Conservation (phyloP, 169 alveolate species). For the Plasmodium blacklocki region DNA sequence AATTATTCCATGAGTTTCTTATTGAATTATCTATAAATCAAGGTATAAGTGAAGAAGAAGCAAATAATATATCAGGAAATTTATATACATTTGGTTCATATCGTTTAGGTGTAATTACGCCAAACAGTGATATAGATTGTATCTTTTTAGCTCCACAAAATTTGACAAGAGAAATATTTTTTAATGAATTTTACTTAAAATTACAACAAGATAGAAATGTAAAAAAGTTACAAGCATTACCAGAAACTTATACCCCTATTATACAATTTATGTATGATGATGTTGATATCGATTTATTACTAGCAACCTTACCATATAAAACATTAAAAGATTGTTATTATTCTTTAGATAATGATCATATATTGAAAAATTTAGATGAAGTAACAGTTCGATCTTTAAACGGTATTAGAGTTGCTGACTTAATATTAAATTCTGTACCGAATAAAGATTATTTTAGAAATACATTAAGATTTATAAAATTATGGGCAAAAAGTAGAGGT, state of each 20-base stretch:
- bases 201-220: slow-evolving; percentile 93
- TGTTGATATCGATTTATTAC: slow-evolving; percentile 97
- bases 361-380: slow-evolving; percentile 89
- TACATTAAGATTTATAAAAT: slow-evolving; percentile 95
- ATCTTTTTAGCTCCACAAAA: slow-evolving; percentile 98
- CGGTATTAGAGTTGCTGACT: slow-evolving; percentile 97
- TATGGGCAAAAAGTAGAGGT: slow-evolving; percentile 99
- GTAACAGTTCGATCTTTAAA: slow-evolving; percentile 92
- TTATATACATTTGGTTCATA: slow-evolving; percentile 97
- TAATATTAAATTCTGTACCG: slow-evolving; percentile 95
- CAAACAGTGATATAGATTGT: slow-evolving; percentile 98
- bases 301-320: slow-evolving; percentile 93
- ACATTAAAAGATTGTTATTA: slow-evolving; percentile 86
- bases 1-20: slow-evolving; percentile 92
- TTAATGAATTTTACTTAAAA: slow-evolving; percentile 91
- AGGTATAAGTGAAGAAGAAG: slow-evolving; percentile 92
- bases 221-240: slow-evolving; percentile 93
- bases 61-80: slow-evolving; percentile 92
- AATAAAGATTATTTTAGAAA: slow-evolving; percentile 92
- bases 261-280: slow-evolving; percentile 94
- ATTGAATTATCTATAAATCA: slow-evolving; percentile 85
- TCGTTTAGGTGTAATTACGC: slow-evolving; percentile 97
- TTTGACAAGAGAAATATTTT: slow-evolving; percentile 94
- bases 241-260: slow-evolving; percentile 98
- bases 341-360: slow-evolving; percentile 87